phyloP scores from a whole-genome alignment of 202 grass and related monocot species.

The Musa balbisiana region DNA sequence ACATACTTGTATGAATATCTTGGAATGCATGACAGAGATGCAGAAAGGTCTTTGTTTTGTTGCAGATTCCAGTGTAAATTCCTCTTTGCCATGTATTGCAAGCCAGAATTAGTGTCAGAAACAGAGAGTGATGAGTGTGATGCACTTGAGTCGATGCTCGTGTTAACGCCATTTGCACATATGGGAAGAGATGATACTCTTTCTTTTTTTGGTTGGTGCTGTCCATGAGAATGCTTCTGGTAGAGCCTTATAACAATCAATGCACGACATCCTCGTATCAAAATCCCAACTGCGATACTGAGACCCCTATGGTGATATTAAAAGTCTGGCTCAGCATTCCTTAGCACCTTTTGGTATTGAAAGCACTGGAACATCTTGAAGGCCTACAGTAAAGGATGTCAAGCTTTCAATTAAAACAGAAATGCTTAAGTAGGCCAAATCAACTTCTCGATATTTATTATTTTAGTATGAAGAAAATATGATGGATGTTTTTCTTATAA shows the following conservation, averaged over 20 bases:
- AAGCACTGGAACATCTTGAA: conserved; percentile 42
- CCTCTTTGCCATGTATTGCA: conserved; percentile 20
- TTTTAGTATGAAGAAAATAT: neutral
- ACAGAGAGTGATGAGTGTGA: conserved; percentile 72
- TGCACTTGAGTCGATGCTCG: conserved; percentile 47
- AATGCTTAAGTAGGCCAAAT: neutral
- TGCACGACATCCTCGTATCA: conserved; percentile 36
- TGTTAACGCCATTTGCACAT: conserved; percentile 32
- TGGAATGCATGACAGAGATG: conserved; percentile 66
- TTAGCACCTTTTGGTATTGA: conserved; percentile 6
- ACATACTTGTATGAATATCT: conserved; percentile 84
- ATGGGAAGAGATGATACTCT: conserved; percentile 36
- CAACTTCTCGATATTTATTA: neutral
- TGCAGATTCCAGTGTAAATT: conserved; percentile 42
- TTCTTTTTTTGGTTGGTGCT: conserved; percentile 26
- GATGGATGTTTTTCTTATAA: no score
- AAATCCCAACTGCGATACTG: conserved; percentile 29
- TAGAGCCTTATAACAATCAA: conserved; percentile 51
- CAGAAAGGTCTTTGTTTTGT: conserved; percentile 22
- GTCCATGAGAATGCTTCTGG: conserved; percentile 24
- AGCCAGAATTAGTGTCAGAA: conserved; percentile 33
- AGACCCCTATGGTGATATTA: conserved; percentile 37
- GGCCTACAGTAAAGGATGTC: neutral
- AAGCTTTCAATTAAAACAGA: neutral
- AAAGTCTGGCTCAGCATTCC: conserved; percentile 37